phyloP scores from a whole-genome alignment of 202 grass and related monocot genomes.

The Musa balbisiana region DNA sequence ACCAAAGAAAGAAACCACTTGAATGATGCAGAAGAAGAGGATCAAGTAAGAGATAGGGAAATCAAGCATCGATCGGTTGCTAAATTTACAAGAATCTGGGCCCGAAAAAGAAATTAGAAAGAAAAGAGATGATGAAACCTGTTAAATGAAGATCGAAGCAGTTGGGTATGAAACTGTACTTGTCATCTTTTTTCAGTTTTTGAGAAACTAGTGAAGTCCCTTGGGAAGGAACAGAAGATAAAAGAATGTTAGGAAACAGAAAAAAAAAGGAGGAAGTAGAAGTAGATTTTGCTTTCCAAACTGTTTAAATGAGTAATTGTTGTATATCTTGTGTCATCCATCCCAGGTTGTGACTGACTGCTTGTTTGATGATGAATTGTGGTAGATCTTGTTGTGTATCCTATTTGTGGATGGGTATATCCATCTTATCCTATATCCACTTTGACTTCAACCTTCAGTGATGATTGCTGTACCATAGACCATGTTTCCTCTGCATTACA shows the following conservation, averaged over 20 bases:
- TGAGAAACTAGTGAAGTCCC: not conserved
- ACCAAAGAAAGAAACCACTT: not conserved
- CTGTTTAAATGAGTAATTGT: not conserved
- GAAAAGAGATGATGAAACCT: not conserved
- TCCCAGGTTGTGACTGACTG: slow-evolving; percentile 16
- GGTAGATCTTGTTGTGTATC: too few relatives aligned
- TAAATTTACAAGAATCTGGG: not conserved
- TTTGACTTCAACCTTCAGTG: too few relatives aligned
- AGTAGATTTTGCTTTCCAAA: slow-evolving; percentile 1
- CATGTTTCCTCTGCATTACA: too few relatives aligned
- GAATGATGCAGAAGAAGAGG: not conserved
- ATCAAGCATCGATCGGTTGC: not conserved
- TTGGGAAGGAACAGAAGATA: slow-evolving; percentile 1
- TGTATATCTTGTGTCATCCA: not conserved
- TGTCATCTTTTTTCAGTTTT: not conserved
- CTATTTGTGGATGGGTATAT: too few relatives aligned
- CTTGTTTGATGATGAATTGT: slow-evolving; percentile 1
- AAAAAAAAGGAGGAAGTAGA: not conserved
- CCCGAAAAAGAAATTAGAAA: not conserved
- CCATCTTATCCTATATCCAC: too few relatives aligned
- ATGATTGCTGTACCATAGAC: too few relatives aligned
- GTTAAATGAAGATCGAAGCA: not conserved
- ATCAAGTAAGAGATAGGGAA: not conserved
- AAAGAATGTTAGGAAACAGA: not conserved
- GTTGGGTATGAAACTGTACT: not conserved